These are phyloP conservation scores for Cyclostephanos tholiformis DNA, from an alignment of 108 stramenopile species.

Conservation along the genomic window DNA sequence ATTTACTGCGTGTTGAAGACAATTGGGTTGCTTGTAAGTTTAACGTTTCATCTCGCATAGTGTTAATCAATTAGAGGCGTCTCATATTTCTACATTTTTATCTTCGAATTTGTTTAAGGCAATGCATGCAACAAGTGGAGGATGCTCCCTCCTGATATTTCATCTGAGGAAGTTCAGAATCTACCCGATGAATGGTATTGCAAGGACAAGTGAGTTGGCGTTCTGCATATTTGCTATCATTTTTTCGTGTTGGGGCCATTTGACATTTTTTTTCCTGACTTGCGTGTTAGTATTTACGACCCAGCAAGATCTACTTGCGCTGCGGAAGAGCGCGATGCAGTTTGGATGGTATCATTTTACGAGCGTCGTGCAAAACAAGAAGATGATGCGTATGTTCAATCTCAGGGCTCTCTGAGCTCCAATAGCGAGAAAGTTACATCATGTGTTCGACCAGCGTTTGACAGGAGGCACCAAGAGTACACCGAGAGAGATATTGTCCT, in stretches of 20 bases:
- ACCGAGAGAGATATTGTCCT: conserved; percentile 19
- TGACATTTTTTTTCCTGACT: neutral
- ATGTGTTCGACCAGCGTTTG: neutral
- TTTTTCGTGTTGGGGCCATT: neutral
- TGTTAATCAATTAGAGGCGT: neutral
- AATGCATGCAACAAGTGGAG: conserved; percentile 60
- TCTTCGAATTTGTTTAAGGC: conserved; percentile 15
- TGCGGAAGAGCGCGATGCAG: conserved; percentile 6
- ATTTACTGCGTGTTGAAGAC: conserved; percentile 51
- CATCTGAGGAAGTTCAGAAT: conserved; percentile 24
- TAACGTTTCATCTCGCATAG: neutral
- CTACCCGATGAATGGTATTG: conserved; percentile 43
- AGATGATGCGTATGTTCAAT: conserved; percentile 8
- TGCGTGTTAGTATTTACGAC: conserved; percentile 13
- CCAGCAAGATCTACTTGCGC: conserved; percentile 12
- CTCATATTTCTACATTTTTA: conserved; percentile 23
- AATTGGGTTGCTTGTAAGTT: conserved; percentile 57
- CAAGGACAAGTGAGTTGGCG: conserved; percentile 40
- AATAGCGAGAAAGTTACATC: neutral
- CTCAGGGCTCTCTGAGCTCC: conserved; percentile 8
- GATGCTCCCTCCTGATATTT: conserved; percentile 32
- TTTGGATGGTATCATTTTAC: conserved; percentile 5
- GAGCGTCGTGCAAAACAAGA: conserved; percentile 13
- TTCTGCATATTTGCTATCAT: neutral
- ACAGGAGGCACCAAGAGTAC: conserved; percentile 8